phyloP scores from a whole-genome alignment of 2,329 filamentous ascomycete species.

The Neodidymelliopsis sp. region DNA sequence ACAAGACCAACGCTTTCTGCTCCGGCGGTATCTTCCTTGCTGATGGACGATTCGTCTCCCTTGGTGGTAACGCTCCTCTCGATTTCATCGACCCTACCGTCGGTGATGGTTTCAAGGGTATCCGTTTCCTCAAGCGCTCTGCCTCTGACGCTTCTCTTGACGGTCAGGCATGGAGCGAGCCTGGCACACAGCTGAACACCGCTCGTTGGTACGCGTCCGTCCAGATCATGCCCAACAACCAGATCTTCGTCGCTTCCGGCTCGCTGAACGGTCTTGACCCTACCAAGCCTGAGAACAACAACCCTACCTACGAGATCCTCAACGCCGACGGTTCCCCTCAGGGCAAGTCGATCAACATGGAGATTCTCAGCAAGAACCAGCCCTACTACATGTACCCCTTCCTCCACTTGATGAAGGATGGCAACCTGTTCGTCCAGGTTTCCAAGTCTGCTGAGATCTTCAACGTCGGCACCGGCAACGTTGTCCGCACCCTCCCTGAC shows the following conservation, averaged over 20 bases:
- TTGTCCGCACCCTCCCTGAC: constrained; percentile 59
- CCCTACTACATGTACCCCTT: constrained; percentile 73
- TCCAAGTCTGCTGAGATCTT: constrained; percentile 65
- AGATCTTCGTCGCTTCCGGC: constrained; percentile 67
- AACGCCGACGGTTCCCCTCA: constrained; percentile 56
- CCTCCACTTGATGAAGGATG: constrained; percentile 65
- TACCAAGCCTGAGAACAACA: constrained; percentile 63
- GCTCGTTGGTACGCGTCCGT: constrained; percentile 68
- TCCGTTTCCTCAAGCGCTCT: constrained; percentile 63
- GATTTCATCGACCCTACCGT: constrained; percentile 65
- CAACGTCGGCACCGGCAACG: constrained; percentile 56
- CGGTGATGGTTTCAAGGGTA: constrained; percentile 64
- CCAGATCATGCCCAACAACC: constrained; percentile 65
- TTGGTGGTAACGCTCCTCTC: constrained; percentile 67
- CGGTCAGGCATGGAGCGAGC: constrained; percentile 62
- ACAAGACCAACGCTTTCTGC: constrained; percentile 68
- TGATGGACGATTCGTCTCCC: constrained; percentile 62
- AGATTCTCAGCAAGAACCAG: constrained; percentile 64
- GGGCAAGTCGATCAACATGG: constrained; percentile 59
- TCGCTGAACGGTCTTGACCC: constrained; percentile 66
- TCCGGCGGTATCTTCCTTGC: constrained; percentile 66
- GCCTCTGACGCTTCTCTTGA: constrained; percentile 54
- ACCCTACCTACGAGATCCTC: constrained; percentile 69
- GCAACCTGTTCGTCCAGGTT: constrained; percentile 64
- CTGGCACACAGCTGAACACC: constrained; percentile 61